Evolutionary conservation across 345 rosid species (phyloP).

Genomic region (Linum usitatissimum): DNA sequence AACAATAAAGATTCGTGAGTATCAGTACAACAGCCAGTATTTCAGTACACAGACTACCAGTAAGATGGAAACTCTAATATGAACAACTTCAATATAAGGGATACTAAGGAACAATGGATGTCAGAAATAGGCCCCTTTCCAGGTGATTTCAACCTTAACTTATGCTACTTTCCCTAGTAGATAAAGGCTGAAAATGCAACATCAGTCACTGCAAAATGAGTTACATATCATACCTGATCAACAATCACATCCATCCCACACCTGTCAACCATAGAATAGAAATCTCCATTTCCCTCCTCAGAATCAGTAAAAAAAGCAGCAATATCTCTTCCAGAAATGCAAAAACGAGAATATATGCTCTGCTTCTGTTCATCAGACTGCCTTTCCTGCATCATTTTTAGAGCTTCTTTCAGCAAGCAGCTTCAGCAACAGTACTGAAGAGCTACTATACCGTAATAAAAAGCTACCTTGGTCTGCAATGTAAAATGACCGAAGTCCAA

Average conservation of each 20-base stretch:
- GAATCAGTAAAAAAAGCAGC: slow-evolving; percentile 82
- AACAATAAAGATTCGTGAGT: slow-evolving; percentile 15
- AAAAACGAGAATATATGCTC: slow-evolving; percentile 79
- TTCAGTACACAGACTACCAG: not conserved
- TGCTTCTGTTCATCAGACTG: slow-evolving; percentile 66
- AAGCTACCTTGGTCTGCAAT: slow-evolving; percentile 60
- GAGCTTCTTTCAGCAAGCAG: slow-evolving; percentile 16
- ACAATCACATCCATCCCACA: slow-evolving; percentile 95
- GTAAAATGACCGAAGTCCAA: slow-evolving; percentile 98
- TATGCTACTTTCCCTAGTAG: not conserved
- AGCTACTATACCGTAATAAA: slow-evolving; percentile 5
- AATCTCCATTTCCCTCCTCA: slow-evolving; percentile 35
- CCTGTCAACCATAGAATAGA: slow-evolving; percentile 78
- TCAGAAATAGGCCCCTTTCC: not conserved
- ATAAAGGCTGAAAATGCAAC: not conserved
- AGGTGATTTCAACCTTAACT: not conserved
- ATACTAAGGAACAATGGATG: not conserved
- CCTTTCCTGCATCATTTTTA: slow-evolving; percentile 45
- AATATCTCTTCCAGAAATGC: slow-evolving; percentile 89
- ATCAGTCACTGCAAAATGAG: not conserved
- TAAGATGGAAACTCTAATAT: not conserved
- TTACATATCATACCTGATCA: slow-evolving; percentile 62
- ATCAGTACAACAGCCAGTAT: slow-evolving; percentile 3
- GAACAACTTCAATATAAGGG: not conserved
- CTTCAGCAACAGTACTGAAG: slow-evolving; percentile 13